phyloP scores from a whole-genome alignment of 2,329 filamentous ascomycete species.

The Diplodia scrobiculata region DNA sequence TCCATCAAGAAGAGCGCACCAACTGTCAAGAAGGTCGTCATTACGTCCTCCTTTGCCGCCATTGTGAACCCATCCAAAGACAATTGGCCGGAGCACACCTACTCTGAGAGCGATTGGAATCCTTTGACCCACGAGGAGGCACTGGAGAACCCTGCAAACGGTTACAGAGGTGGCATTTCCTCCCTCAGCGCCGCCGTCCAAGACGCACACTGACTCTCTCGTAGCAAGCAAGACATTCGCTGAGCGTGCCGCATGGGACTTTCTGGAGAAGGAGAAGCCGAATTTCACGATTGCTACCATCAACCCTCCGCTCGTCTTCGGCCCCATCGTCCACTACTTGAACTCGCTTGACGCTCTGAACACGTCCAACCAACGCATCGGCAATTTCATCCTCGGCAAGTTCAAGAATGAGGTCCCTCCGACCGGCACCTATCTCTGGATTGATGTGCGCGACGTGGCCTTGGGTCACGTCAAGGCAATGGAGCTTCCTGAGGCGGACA shows the following conservation, averaged over 20 bases:
- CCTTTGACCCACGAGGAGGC: slow-evolving; percentile 58
- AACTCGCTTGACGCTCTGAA: slow-evolving; percentile 66
- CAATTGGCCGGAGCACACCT: slow-evolving; percentile 51
- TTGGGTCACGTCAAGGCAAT: slow-evolving; percentile 63
- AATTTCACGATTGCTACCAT: slow-evolving; percentile 54
- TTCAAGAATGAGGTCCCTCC: slow-evolving; percentile 60
- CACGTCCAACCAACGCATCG: slow-evolving; percentile 70
- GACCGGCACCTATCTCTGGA: slow-evolving; percentile 57
- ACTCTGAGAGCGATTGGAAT: slow-evolving; percentile 61
- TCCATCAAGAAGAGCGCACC: slow-evolving; percentile 63
- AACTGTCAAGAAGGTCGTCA: slow-evolving; percentile 70
- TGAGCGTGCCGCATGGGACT: slow-evolving; percentile 58
- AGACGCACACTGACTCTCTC: neutral
- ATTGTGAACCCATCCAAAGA: slow-evolving; percentile 62
- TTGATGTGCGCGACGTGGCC: slow-evolving; percentile 60
- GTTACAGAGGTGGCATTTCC: slow-evolving; percentile 46
- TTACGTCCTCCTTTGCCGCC: slow-evolving; percentile 70
- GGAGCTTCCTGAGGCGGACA: slow-evolving; percentile 59
- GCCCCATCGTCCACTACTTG: slow-evolving; percentile 61
- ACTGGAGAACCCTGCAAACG: slow-evolving; percentile 45
- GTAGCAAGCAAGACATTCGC: slow-evolving; percentile 65
- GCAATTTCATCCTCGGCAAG: slow-evolving; percentile 64
- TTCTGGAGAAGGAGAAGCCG: slow-evolving; percentile 55
- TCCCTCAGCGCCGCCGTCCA: neutral
- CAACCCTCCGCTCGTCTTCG: slow-evolving; percentile 55